Percentiles rank a stretch among this genome's conserved stretches.
Evolutionary conservation across 1,139 yeast species (phyloP).

Genomic region (Pichia sp.): DNA sequence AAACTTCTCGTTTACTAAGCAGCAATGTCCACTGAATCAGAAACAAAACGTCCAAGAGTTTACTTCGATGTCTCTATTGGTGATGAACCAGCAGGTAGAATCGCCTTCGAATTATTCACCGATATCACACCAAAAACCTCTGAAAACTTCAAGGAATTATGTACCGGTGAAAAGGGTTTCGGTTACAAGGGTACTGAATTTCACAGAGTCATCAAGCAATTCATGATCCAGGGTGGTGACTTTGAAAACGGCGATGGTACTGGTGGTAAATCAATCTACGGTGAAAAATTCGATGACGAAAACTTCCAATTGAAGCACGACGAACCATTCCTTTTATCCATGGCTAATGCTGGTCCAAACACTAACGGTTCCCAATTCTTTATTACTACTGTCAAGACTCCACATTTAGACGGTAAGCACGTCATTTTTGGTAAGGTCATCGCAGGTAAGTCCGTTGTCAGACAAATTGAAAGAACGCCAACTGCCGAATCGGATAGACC

Average conservation of each 20-base stretch:
- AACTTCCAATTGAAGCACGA: conserved; percentile 76
- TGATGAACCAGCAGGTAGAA: conserved; percentile 63
- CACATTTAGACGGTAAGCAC: conserved; percentile 87
- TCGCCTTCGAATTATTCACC: conserved; percentile 70
- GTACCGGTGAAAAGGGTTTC: conserved; percentile 85
- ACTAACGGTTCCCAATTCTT: conserved; percentile 97
- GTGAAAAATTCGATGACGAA: conserved; percentile 95
- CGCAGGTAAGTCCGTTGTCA: conserved; percentile 78
- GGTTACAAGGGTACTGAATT: conserved; percentile 82
- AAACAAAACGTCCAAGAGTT: conserved; percentile 44
- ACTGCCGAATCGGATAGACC: conserved; percentile 70
- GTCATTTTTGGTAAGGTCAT: conserved; percentile 93
- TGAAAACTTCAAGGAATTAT: conserved; percentile 86
- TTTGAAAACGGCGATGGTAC: conserved; percentile 88
- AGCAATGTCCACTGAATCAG: conserved; percentile 23
- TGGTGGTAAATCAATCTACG: conserved; percentile 95
- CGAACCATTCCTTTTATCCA: conserved; percentile 82
- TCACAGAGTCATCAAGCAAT: conserved; percentile 89
- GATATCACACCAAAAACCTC: conserved; percentile 92
- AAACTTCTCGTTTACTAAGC: no score
- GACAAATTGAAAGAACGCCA: conserved; percentile 69
- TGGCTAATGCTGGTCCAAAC: conserved; percentile 97
- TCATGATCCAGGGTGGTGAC: conserved; percentile 98
- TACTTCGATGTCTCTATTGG: conserved; percentile 76
- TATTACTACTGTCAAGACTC: conserved; percentile 69